Evolutionary conservation across 2,329 filamentous ascomycete species (phyloP), one percentile per base, ranked within the genome.

Genomic region (Pseudogymnoascus sp.): DNA sequence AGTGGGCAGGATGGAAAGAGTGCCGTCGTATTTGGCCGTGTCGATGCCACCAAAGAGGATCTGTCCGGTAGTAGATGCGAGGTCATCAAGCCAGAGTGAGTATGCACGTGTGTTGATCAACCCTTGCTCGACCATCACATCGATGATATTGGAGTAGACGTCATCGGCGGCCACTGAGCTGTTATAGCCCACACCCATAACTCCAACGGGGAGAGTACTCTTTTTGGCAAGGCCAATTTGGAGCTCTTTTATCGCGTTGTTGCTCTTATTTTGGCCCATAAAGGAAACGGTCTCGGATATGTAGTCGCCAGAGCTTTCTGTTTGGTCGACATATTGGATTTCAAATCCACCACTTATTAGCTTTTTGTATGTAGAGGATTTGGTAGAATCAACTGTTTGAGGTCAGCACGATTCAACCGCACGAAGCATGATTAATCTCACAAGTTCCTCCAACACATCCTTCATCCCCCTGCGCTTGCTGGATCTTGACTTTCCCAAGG

Each of bases 31-130:
- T 70, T 92, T 92, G 62, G 80, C 82, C 0, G 83, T 89, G 70
- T 93, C 89, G 62, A 92, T 84, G n/a, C 88, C 90, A 38, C 90
- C 90, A 66, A 93, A 94, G 1, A 93, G 76, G 63, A 93, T 86
- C 66, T 77, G 87, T 36, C 90, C 90, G 1, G 80, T 85, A 63
- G 79, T 85, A 0, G 88, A 79, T 60, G 82, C 78, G 35, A 76
- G 69, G 68, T 80, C 76, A 66, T 80, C 76, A 61, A 84, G 76
- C 76, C 86, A 90, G 25, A 91, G 73, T 64, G 86, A 89, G 74
- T 88, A 91, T 3, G 85, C 84, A 66, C 83, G 82, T 28, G 78
- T 78, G 60, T 79, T 77, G 69, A 90, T 89, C 58, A 82, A 70
- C 41, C 81, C 82, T 67, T 89, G 80, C 25, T 80, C 71, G 20